Conservation (phyloP, 208 protist species). For the Lotmaria passim region DNA sequence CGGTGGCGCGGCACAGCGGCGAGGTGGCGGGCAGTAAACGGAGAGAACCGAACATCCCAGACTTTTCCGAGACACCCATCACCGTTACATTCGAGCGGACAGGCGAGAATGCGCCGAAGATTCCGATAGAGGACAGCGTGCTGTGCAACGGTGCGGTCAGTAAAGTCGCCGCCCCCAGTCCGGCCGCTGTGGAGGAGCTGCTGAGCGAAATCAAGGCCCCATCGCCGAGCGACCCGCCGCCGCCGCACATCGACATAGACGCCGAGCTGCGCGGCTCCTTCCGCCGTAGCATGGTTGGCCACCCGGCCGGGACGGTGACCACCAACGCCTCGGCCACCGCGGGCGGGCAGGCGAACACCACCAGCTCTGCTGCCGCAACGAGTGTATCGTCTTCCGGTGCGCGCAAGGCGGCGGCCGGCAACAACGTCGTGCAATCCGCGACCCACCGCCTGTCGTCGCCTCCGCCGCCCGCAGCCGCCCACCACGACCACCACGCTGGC, state of each 20-base stretch:
- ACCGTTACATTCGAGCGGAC: constrained; percentile 49
- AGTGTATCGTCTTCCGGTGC: neutral
- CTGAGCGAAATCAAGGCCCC: constrained; percentile 40
- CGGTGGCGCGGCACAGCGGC: constrained; percentile 28
- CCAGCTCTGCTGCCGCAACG: neutral
- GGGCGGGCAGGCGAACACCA: neutral
- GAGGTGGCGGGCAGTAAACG: neutral
- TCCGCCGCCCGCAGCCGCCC: neutral
- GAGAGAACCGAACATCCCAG: neutral
- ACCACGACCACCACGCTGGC: constrained; percentile 12
- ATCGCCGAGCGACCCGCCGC: constrained; percentile 27
- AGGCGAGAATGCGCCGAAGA: constrained; percentile 28
- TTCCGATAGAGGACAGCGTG: constrained; percentile 69
- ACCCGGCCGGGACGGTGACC: neutral
- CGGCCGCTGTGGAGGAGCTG: constrained; percentile 39
- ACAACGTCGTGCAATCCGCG: constrained; percentile 5
- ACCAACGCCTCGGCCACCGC: neutral
- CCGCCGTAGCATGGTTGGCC: constrained; percentile 36
- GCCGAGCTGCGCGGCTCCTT: constrained; percentile 34
- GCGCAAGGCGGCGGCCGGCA: neutral
- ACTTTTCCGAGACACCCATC: constrained; percentile 31
- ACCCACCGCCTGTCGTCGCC: constrained; percentile 15
- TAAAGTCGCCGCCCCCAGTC: constrained; percentile 32
- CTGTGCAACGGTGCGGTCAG: constrained; percentile 54
- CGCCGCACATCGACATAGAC: constrained; percentile 25